Conservation (phyloP, 1,284 basidiomycete genomes). For the Boletellus deceptivus region DNA sequence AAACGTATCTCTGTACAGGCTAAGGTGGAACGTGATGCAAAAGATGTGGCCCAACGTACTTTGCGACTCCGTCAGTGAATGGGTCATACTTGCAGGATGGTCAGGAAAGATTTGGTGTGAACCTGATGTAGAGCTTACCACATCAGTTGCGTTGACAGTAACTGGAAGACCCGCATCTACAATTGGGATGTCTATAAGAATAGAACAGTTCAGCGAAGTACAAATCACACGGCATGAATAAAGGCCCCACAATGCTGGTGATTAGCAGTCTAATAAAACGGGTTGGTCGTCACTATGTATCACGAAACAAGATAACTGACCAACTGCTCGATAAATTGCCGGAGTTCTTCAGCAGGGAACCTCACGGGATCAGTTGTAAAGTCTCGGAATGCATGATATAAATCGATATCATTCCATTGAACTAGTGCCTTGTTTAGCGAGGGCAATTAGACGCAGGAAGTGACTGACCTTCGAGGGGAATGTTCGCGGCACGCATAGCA, state of each 20-base stretch:
- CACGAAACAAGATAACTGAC: constrained; percentile 35
- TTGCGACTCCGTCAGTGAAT: constrained; percentile 42
- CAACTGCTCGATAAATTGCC: constrained; percentile 60
- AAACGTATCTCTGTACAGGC: constrained; percentile 49
- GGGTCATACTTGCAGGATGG: constrained; percentile 42
- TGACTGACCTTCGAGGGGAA: constrained; percentile 60
- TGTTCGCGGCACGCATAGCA: constrained; percentile 59
- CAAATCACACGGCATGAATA: background rate
- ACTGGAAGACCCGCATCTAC: constrained; percentile 39
- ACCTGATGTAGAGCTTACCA: constrained; percentile 30
- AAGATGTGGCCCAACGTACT: constrained; percentile 27
- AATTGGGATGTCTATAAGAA: constrained; percentile 43
- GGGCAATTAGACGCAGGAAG: background rate
- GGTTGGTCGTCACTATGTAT: background rate
- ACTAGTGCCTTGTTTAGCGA: constrained; percentile 35
- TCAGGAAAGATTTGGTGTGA: background rate
- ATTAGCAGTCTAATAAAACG: constrained; percentile 30
- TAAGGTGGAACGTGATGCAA: background rate
- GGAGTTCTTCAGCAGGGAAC: constrained; percentile 58
- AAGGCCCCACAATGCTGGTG: constrained; percentile 41
- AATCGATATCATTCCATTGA: constrained; percentile 79
- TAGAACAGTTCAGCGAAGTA: background rate
- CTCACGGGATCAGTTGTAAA: constrained; percentile 68
- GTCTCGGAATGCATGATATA: constrained; percentile 64
- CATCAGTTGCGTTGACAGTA: constrained; percentile 40